A percentile compares a stretch with the other conserved stretches of the same genome.
Conservation (phyloP, 1,284 basidiomycete species). For the Papiliotrema terrestris region DNA sequence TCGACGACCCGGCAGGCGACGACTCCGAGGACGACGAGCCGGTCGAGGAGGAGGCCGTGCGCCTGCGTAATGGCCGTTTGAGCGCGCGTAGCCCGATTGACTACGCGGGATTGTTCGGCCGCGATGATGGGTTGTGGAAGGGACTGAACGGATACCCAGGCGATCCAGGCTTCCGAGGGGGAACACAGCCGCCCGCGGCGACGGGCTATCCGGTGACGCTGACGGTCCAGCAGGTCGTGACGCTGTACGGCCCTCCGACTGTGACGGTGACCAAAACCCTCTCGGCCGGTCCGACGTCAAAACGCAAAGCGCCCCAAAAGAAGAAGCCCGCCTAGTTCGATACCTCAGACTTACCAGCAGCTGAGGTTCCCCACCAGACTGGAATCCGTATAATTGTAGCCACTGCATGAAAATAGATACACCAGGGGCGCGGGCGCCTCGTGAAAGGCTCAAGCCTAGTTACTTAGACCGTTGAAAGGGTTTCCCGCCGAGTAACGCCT, state of each 20-base stretch:
- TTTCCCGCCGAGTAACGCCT: no score
- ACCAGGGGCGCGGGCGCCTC: no score
- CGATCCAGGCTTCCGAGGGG: neutral
- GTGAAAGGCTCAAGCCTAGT: no score
- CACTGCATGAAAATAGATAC: no score
- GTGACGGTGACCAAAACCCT: neutral
- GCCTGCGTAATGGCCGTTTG: no score
- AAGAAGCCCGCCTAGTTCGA: neutral
- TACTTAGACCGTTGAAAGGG: no score
- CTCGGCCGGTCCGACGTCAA: neutral
- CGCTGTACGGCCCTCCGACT: neutral
- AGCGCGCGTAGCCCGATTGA: no score
- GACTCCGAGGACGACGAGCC: neutral
- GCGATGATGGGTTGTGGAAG: neutral
- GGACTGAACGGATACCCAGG: conserved; percentile 1
- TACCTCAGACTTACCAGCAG: no score
- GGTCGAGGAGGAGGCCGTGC: neutral
- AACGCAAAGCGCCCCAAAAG: neutral
- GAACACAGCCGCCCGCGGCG: neutral
- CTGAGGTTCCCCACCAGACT: no score
- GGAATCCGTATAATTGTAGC: no score
- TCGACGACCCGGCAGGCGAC: neutral
- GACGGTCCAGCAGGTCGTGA: neutral
- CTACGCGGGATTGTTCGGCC: neutral
- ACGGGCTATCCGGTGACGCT: neutral